Evolutionary conservation across 495 filamentous ascomycete genomes (phyloP), one percentile per base, ranked within the genome.

Genomic region (Tuber umbilicatum): DNA sequence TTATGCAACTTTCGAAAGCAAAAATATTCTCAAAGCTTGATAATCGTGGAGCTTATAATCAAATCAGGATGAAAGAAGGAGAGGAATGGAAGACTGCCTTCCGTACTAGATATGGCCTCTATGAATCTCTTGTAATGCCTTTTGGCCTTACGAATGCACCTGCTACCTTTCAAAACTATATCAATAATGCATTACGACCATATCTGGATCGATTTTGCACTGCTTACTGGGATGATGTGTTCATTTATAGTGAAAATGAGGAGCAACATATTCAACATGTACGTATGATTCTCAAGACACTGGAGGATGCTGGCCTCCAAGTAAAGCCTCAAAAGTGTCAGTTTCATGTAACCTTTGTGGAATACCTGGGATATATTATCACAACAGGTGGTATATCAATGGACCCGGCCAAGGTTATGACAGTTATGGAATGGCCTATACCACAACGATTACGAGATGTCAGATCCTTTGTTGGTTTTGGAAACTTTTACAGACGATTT

Each of bases 71-170:
- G n/a, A n/a, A n/a, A n/a, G n/a, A n/a, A n/a, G n/a, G n/a, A n/a
- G n/a, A n/a, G 17, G 79, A 87, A 68, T 84, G 73, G 75, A 78
- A 82, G 42, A 87, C 79, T 0, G 82, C 75, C 0, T 86, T 86
- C 73, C 43, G 72, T 14, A 80, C 50, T 67, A 69, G 64, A 72
- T 79, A 82, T 75, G 71, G 75, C 35, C 37, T 69, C 9, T 83
- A 76, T 72, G 74, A 85, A 74, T 84, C 78, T 71, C 71, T 76
- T 37, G 80, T 84, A 81, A 42, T 74, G 40, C 73, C 64, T 2
- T 74, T 74, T n/a, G 37, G 55, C 2, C 67, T 74, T 1, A 23
- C 37, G n/a, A 74, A 74, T 47, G 64, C 73, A 45, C 73, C 40
- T 5, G 55, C 73, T 2, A 74, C 55, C 3, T 74, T 74, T 42